phyloP scores from a whole-genome alignment of 441 rosid species.

The California macrophylla region DNA sequence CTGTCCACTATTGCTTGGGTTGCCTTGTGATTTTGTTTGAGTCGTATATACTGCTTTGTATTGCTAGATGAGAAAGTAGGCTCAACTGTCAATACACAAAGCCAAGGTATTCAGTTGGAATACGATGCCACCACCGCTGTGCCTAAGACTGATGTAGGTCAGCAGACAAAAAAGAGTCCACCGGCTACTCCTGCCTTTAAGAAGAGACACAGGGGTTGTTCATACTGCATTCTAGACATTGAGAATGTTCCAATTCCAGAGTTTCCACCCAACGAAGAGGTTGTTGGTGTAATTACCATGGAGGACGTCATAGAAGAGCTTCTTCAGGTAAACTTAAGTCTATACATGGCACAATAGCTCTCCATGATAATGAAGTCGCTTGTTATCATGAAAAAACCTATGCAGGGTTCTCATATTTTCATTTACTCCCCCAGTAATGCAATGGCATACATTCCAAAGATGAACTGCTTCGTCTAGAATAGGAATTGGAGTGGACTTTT shows the following conservation, averaged over 20 bases:
- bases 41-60: neutral
- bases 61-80: conserved; percentile 25
- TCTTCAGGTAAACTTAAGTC: conserved; percentile 46
- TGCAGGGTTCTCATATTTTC: neutral
- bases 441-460: neutral
- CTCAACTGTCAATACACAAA: conserved; percentile 17
- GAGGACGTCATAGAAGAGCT: conserved; percentile 98
- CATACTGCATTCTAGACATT: conserved; percentile 54
- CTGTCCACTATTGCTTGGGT: conserved; percentile 3
- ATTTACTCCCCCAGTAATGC: neutral
- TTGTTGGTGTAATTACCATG: conserved; percentile 85
- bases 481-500: neutral
- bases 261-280: conserved; percentile 68
- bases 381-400: neutral
- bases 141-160: conserved; percentile 34
- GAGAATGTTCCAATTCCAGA: conserved; percentile 53
- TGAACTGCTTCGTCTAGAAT: neutral
- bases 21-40: neutral
- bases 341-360: neutral
- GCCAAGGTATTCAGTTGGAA: conserved; percentile 29
- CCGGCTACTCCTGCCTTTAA: conserved; percentile 42
- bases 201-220: conserved; percentile 32
- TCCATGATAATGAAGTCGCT: neutral
- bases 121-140: conserved; percentile 26
- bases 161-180: conserved; percentile 36